Evolutionary conservation across 139 green algal genomes (phyloP), one percentile per base, ranked within the genome.

Genomic region (Penium margaritaceum): DNA sequence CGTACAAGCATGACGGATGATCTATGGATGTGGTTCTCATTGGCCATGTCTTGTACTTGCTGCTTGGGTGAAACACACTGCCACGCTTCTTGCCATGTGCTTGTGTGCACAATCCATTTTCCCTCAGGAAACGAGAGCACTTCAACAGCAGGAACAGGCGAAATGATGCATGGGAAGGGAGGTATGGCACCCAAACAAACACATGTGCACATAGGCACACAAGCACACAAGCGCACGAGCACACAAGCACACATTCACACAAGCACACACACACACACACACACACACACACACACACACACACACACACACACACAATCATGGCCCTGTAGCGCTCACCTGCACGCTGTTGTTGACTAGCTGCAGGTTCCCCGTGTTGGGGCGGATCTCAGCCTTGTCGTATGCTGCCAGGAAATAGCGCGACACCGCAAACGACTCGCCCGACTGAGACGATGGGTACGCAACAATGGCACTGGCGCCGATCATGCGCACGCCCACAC

Each of bases 401-500:
- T 58, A 58, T 14, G 27, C 47, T 0, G 47, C 47, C 7, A 58
- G 47, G 14, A 27, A 58, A 24, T 58, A 58, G n/a, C 17, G 47
- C 47, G 47, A 58, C 9, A 58, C n/a, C n/a, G n/a, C n/a, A 5
- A 58, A 24, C 5, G 27, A 58, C 3, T 58, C 27, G n/a, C 17
- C 47, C 47, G 47, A 27, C 47, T 58, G n/a, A 5, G n/a, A 14
- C 17, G 47, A 32, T 21, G n/a, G 47, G 47, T 33, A 58, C 14
- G 47, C 47, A 21, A 58, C 47, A 24, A 58, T 15, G 9, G 47
- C 47, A 19, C 47, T 58, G 9, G 47, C 47, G n/a, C 47, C 47
- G n/a, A 58, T 24, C 47, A 58, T 58, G 47, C 47, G 47, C 47
- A 58, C 47, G 47, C 47, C 47, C 12, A 58, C 29, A 5, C 47